Conservation (phyloP, 2,329 filamentous ascomycete genomes). For the Rhynchosporium graminicola region DNA sequence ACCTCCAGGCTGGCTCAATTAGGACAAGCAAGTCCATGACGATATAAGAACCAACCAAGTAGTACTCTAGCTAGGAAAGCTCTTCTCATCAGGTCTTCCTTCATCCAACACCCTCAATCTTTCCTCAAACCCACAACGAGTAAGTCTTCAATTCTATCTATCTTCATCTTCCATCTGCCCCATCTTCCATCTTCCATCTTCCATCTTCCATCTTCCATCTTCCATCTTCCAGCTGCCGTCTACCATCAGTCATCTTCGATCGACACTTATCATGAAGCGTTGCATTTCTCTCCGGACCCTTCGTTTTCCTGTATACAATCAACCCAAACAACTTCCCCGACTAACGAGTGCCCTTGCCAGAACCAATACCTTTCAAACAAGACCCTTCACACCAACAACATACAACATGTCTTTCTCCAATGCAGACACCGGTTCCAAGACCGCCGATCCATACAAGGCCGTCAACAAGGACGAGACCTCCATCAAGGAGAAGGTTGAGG, state of each 20-base stretch:
- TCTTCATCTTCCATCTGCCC: background rate
- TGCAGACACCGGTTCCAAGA: constrained; percentile 60
- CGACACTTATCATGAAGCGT: constrained; percentile 20
- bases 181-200: no score
- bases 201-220: no score
- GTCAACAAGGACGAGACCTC: constrained; percentile 67
- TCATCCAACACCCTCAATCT: background rate
- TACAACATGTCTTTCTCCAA: constrained; percentile 52
- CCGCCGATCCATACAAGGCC: constrained; percentile 74
- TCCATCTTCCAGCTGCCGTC: no score
- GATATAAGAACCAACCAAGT: constrained; percentile 7
- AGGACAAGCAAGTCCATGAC: constrained; percentile 19
- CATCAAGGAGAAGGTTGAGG: constrained; percentile 74
- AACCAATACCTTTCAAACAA: constrained; percentile 16
- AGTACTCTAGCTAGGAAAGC: background rate
- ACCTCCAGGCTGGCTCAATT: background rate
- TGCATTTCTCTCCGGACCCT: constrained; percentile 17
- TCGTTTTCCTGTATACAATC: constrained; percentile 1
- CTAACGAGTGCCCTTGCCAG: constrained; percentile 21
- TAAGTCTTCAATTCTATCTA: constrained; percentile 13
- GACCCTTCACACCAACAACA: constrained; percentile 13
- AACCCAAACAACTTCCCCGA: constrained; percentile 11
- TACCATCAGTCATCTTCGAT: no score
- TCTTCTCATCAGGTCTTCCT: background rate
- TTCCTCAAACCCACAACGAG: background rate